Conservation (phyloP, 2,329 filamentous ascomycete genomes). For the Aspergillus ochraceoroseus region DNA sequence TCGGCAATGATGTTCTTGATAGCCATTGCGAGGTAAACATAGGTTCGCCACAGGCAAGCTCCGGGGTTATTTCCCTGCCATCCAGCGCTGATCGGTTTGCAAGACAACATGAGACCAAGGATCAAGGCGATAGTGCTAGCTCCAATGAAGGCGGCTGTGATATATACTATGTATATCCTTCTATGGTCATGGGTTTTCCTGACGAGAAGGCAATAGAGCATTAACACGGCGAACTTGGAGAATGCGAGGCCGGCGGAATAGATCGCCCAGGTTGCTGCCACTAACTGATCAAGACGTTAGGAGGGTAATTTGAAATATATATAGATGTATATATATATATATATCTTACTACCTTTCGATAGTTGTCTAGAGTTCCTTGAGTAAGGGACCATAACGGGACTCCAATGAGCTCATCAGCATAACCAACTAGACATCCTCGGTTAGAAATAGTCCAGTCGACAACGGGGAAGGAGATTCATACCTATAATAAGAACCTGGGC, state of each 20-base stretch:
- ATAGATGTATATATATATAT: too few relatives aligned
- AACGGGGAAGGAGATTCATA: slow-evolving; percentile 1
- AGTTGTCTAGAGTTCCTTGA: slow-evolving; percentile 13
- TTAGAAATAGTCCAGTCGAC: background rate
- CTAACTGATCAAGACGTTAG: too few relatives aligned
- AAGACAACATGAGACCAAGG: slow-evolving; percentile 24
- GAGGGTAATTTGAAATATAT: too few relatives aligned
- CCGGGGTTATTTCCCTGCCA: slow-evolving; percentile 19
- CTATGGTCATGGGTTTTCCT: background rate
- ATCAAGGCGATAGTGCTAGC: slow-evolving; percentile 21
- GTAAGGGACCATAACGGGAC: slow-evolving; percentile 24
- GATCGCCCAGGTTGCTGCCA: background rate
- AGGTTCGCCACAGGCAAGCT: slow-evolving; percentile 17
- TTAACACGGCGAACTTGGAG: too few relatives aligned
- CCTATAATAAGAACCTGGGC: slow-evolving; percentile 18
- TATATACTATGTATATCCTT: slow-evolving; percentile 8
- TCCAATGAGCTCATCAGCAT: slow-evolving; percentile 18
- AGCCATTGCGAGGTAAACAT: slow-evolving; percentile 22
- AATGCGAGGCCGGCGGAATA: background rate
- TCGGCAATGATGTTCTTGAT: slow-evolving; percentile 25
- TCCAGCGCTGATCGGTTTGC: slow-evolving; percentile 19
- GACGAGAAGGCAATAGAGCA: too few relatives aligned
- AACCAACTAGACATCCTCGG: slow-evolving; percentile 13
- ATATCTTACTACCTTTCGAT: slow-evolving; percentile 25
- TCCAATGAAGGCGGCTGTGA: slow-evolving; percentile 18